phyloP scores from a whole-genome alignment of 345 rosid species.

The Anastatica hierochuntica region DNA sequence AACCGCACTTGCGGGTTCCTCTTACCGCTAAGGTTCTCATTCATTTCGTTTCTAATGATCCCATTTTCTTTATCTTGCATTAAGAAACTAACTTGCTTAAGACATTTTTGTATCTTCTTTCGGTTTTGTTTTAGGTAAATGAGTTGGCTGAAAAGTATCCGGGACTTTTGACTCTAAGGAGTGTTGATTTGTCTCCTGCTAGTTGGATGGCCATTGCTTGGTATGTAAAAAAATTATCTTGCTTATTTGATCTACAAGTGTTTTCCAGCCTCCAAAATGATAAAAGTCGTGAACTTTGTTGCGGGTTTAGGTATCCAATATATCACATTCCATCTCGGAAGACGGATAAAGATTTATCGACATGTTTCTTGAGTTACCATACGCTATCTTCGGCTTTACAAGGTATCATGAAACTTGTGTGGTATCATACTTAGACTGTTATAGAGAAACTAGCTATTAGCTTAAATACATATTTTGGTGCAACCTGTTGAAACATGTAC shows the following conservation, averaged over 20 bases:
- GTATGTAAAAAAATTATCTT: constrained; percentile 29
- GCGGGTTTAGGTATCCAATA: constrained; percentile 54
- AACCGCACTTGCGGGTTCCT: constrained; percentile 58
- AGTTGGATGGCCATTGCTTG: constrained; percentile 97
- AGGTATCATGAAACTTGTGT: constrained; percentile 29
- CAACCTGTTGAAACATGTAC: background rate
- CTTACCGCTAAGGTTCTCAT: constrained; percentile 57
- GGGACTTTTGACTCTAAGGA: constrained; percentile 42
- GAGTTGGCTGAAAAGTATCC: constrained; percentile 39
- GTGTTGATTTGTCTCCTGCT: constrained; percentile 71
- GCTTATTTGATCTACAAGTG: background rate
- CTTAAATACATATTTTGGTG: background rate
- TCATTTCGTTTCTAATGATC: no score
- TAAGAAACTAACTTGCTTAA: background rate
- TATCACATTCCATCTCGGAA: constrained; percentile 52
- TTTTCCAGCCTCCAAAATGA: background rate
- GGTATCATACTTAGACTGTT: no score
- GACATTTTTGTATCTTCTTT: background rate
- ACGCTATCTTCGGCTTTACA: constrained; percentile 66
- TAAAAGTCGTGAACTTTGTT: background rate
- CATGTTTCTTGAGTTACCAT: constrained; percentile 73
- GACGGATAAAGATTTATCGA: constrained; percentile 48
- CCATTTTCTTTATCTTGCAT: background rate
- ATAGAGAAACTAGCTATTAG: no score
- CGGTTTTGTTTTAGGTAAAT: constrained; percentile 32